Evolutionary conservation across 306 rosid genomes (phyloP).

Genomic region (Prunus davidiana): DNA sequence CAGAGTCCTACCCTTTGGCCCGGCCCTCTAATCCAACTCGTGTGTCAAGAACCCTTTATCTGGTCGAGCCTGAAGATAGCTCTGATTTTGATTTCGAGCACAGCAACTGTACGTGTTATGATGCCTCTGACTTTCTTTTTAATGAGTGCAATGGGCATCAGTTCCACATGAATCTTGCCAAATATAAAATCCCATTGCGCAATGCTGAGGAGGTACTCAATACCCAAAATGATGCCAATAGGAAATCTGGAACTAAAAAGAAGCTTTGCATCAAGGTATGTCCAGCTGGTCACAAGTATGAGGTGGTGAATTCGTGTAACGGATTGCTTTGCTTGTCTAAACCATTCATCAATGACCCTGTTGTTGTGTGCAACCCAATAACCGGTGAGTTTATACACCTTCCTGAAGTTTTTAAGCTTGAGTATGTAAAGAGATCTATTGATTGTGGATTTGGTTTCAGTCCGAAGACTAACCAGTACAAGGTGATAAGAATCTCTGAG

Average conservation of each 20-base stretch:
- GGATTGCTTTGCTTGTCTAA: slow-evolving; percentile 16
- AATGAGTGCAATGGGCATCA: too few relatives aligned
- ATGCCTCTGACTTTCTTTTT: too few relatives aligned
- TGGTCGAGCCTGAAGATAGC: slow-evolving; percentile 9
- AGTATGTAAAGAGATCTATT: too few relatives aligned
- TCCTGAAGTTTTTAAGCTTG: background rate
- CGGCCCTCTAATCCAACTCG: background rate
- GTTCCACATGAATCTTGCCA: too few relatives aligned
- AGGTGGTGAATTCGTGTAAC: background rate
- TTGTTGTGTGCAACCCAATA: background rate
- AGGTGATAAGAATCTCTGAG: background rate
- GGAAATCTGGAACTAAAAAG: too few relatives aligned
- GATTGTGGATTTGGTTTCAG: background rate
- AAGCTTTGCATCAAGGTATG: too few relatives aligned
- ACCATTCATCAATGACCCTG: too few relatives aligned
- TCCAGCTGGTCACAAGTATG: too few relatives aligned
- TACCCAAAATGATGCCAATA: too few relatives aligned
- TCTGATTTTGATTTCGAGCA: background rate
- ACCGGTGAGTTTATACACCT: background rate
- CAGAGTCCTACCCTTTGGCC: background rate
- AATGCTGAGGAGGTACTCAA: too few relatives aligned
- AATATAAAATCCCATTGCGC: too few relatives aligned
- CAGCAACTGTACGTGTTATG: too few relatives aligned
- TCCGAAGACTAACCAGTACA: slow-evolving; percentile 11
- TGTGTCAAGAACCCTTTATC: slow-evolving; percentile 9